Evolutionary conservation across 768 basidiomycete genomes (phyloP).

Genomic region (Ramaria sp.): DNA sequence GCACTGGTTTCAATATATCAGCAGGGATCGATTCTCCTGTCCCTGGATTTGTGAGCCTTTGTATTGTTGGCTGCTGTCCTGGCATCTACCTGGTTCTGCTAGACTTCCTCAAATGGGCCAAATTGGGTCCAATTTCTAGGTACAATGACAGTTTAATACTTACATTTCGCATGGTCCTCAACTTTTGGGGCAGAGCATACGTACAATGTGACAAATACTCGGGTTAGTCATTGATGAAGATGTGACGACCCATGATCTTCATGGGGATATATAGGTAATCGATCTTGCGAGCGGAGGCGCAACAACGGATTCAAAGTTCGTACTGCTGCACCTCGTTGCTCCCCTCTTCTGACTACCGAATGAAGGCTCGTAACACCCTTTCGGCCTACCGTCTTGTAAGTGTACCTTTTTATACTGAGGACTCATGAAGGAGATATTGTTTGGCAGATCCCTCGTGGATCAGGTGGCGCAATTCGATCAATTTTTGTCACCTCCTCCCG

Average conservation of each 20-base stretch:
- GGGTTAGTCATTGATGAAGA: conserved; percentile 20
- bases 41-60: conserved; percentile 37
- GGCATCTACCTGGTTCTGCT: background rate
- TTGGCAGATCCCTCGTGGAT: conserved; percentile 23
- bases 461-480: conserved; percentile 24
- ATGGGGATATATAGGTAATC: conserved; percentile 12
- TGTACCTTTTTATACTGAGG: background rate
- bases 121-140: conserved; percentile 51
- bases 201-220: conserved; percentile 44
- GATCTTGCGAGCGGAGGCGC: conserved; percentile 28
- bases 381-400: conserved; percentile 24
- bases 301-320: conserved; percentile 23
- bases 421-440: background rate
- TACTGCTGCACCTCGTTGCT: background rate
- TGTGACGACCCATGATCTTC: background rate
- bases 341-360: background rate
- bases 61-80: background rate
- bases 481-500: conserved; percentile 22
- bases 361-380: conserved; percentile 24
- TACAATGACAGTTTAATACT: conserved; percentile 16
- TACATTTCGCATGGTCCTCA: conserved; percentile 5
- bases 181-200: conserved; percentile 25
- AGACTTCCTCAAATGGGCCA: conserved; percentile 52
- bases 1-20: conserved; percentile 49
- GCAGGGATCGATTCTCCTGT: conserved; percentile 40